Conservation (phyloP, 169 alveolate genomes). For the Plasmodium fragile region DNA sequence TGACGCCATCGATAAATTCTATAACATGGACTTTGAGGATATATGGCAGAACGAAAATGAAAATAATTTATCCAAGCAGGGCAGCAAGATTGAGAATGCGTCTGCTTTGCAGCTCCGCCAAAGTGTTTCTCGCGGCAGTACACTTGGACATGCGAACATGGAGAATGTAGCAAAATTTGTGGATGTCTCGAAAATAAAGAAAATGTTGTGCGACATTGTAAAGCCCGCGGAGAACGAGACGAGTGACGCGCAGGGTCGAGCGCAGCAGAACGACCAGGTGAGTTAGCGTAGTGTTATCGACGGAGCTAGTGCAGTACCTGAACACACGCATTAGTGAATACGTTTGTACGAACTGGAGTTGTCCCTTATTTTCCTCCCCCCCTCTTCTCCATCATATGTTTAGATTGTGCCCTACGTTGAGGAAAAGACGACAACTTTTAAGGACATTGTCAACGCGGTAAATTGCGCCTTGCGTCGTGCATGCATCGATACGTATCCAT, state of each 20-base stretch:
- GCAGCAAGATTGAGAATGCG: slow-evolving; percentile 24
- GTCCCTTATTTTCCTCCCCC: neutral
- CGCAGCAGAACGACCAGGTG: neutral
- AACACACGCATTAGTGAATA: neutral
- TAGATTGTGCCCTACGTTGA: slow-evolving; percentile 57
- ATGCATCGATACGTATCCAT: neutral
- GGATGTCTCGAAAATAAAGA: slow-evolving; percentile 58
- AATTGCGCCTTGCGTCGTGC: neutral
- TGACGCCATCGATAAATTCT: slow-evolving; percentile 70
- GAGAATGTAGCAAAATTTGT: slow-evolving; percentile 67
- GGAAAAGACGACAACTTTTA: slow-evolving; percentile 65
- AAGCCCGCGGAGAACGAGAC: slow-evolving; percentile 43
- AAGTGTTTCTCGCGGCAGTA: slow-evolving; percentile 14
- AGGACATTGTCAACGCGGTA: slow-evolving; percentile 46
- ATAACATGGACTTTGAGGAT: slow-evolving; percentile 68
- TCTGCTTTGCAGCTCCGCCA: slow-evolving; percentile 35
- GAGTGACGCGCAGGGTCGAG: neutral
- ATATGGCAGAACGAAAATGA: slow-evolving; percentile 60
- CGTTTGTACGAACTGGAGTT: neutral
- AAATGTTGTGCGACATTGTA: slow-evolving; percentile 52
- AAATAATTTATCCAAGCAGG: slow-evolving; percentile 28
- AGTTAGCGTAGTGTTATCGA: neutral
- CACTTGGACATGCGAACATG: slow-evolving; percentile 17
- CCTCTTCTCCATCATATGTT: neutral
- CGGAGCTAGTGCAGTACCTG: neutral